Evolutionary conservation across 2,329 filamentous ascomycete species (phyloP).

Genomic region (Trichoderma cornu-damae): DNA sequence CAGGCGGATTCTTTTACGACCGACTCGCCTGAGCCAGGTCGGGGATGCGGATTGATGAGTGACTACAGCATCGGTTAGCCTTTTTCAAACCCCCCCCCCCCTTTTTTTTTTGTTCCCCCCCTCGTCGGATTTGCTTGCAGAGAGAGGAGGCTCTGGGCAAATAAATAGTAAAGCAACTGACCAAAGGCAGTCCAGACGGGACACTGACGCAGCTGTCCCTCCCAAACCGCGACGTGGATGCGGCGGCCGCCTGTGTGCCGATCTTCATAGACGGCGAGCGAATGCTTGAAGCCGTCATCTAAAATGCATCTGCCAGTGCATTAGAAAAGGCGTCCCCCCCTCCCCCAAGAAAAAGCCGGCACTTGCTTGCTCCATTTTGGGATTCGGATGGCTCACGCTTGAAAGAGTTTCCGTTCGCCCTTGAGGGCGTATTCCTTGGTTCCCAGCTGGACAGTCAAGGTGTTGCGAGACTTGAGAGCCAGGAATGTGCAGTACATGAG

Average conservation of each 20-base stretch:
- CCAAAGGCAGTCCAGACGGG: slow-evolving; percentile 62
- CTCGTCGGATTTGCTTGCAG: no score
- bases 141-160: no score
- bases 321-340: slow-evolving; percentile 6
- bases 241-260: slow-evolving; percentile 43
- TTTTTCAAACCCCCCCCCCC: no score
- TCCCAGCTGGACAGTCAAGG: slow-evolving; percentile 40
- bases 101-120: no score
- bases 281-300: slow-evolving; percentile 52
- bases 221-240: slow-evolving; percentile 52
- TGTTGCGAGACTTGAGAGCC: slow-evolving; percentile 49
- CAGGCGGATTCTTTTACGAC: slow-evolving; percentile 45
- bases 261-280: slow-evolving; percentile 51
- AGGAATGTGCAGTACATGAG: slow-evolving; percentile 56
- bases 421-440: slow-evolving; percentile 44
- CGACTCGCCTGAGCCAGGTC: slow-evolving; percentile 48
- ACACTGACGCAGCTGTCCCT: slow-evolving; percentile 49
- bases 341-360: background rate
- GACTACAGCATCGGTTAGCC: slow-evolving; percentile 35
- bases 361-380: background rate
- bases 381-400: slow-evolving; percentile 43
- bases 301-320: slow-evolving; percentile 43
- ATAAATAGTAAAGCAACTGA: no score
- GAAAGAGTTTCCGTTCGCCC: slow-evolving; percentile 50
- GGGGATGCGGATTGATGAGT: slow-evolving; percentile 46